Evolutionary conservation across 73 alveolate genomes (phyloP), one percentile per base, ranked within the genome.

Genomic region (Urostyla sp.): DNA sequence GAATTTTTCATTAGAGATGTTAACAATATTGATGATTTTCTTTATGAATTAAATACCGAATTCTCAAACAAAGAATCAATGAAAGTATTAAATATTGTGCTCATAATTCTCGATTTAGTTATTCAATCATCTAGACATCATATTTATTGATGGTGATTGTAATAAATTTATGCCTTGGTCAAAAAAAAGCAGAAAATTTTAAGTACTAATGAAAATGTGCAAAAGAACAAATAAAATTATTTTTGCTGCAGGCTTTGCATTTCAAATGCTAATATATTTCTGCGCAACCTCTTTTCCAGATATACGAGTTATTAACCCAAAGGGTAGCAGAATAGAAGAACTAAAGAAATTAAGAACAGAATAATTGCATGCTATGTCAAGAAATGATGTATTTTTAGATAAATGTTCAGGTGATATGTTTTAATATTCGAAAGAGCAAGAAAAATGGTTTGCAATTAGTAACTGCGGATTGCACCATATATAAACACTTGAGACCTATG

Each of bases 401-500:
- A 93, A 89, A 61, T 89, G 92, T 36, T 92, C 96, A 49, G 99
- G 99, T 0, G 99, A 96, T 83, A 86, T 80, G 35, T 86, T 92
- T 53, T 95, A 90, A 56, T 96, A 84, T 75, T 79, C 87, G 48
- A 79, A 80, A 44, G 96, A 89, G 55, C 84, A 85, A 18, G 88
- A 91, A 18, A 84, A 72, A 46, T 96, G 99, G 99, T 83, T 89
- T 8, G 96, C 98, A 1, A 46, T 79, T 40, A 97, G 97, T 60
- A 96, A 96, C 87, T 85, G 91, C 34, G 99, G 99, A 8, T 72
- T 96, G 43, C 99, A 96, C 77, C 91, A 91, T 23, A 84, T 80
- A 49, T 89, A 75, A 43, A 73, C 95, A 23, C 23, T 24, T 31
- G 63, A 37, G n/a, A 50, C 75, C 24, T 35, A 46, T 24, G 75